Evolutionary conservation across 164 flowering plant species (phyloP).

Genomic region (Umbilicus rupestris): DNA sequence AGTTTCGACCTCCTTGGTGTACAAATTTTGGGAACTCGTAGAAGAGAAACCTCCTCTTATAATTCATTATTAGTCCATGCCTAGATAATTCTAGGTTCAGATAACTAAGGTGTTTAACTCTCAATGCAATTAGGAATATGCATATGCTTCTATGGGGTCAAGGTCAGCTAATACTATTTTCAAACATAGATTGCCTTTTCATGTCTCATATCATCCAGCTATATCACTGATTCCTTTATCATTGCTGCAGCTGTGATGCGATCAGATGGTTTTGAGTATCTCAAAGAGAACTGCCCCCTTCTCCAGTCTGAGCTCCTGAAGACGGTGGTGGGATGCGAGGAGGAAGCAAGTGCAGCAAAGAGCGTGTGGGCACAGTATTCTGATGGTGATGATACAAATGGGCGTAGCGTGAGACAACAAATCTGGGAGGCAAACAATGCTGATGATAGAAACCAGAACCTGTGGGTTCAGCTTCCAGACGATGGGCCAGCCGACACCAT

Average conservation of each 20-base stretch:
- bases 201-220: too few species aligned
- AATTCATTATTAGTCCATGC: neutral
- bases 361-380: conserved; percentile 84
- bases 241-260: conserved; percentile 73
- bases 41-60: too few species aligned
- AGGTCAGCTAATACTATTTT: too few species aligned
- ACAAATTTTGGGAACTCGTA: too few species aligned
- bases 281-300: conserved; percentile 60
- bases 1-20: too few species aligned
- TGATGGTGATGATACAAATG: conserved; percentile 68
- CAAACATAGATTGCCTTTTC: too few species aligned
- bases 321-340: conserved; percentile 86
- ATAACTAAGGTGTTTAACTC: neutral
- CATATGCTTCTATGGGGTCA: too few species aligned
- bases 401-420: conserved; percentile 60
- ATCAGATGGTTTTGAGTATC: conserved; percentile 78
- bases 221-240: neutral
- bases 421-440: conserved; percentile 25
- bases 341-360: conserved; percentile 59
- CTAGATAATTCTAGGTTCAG: neutral
- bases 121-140: too few species aligned
- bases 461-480: conserved; percentile 28
- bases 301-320: conserved; percentile 81
- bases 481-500: conserved; percentile 13
- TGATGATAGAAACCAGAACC: conserved; percentile 19